Evolutionary conservation across 2,329 filamentous ascomycete genomes (phyloP).

Genomic region (Fusarium cicatricum): DNA sequence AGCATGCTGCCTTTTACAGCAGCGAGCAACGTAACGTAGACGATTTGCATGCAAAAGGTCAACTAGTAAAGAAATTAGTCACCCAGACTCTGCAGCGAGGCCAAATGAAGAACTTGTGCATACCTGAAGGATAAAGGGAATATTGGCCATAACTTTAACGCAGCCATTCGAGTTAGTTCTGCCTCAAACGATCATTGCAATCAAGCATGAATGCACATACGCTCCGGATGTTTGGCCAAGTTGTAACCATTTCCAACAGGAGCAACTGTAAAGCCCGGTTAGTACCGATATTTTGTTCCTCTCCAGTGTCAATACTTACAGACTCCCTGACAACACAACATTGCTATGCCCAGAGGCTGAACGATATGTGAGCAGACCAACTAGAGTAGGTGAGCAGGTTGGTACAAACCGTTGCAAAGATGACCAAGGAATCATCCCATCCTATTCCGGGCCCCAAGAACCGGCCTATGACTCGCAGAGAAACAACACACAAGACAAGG

Average conservation of each 20-base stretch:
- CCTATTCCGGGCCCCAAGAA: slow-evolving; percentile 45
- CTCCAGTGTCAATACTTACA: slow-evolving; percentile 18
- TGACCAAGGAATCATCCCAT: slow-evolving; percentile 45
- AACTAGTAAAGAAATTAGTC: slow-evolving; percentile 16
- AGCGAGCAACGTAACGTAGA: slow-evolving; percentile 40
- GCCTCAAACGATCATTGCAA: neutral
- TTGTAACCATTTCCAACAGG: slow-evolving; percentile 39
- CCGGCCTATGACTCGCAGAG: slow-evolving; percentile 41
- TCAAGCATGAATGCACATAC: slow-evolving; percentile 19
- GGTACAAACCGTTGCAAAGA: slow-evolving; percentile 38
- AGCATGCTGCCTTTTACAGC: slow-evolving; percentile 41
- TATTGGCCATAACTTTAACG: slow-evolving; percentile 26
- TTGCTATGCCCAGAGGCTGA: slow-evolving; percentile 39
- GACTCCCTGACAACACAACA: slow-evolving; percentile 42
- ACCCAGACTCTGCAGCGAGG: neutral
- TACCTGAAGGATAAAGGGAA: slow-evolving; percentile 42
- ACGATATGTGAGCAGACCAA: neutral
- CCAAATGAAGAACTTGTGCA: neutral
- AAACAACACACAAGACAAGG: slow-evolving; percentile 41
- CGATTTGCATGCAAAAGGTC: slow-evolving; percentile 40
- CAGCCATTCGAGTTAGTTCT: neutral
- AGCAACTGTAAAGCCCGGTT: slow-evolving; percentile 19
- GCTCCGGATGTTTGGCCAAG: slow-evolving; percentile 21
- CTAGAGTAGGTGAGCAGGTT: neutral
- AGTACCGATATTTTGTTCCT: neutral